These are phyloP conservation scores for Apium graveolens DNA, from an alignment of 129 eudicot genomes.

Conservation along the genomic window DNA sequence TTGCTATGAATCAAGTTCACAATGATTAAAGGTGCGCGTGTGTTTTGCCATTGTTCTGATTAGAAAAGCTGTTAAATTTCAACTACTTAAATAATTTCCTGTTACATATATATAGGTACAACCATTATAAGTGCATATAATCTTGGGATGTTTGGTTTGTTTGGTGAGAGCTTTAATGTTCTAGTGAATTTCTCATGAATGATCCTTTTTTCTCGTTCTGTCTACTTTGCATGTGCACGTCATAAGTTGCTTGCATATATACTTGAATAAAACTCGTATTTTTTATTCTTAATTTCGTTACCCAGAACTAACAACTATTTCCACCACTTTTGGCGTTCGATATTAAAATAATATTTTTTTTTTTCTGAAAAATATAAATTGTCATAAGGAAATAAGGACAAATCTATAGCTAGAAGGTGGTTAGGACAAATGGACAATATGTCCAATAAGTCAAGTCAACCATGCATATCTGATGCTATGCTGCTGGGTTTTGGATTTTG, in stretches of 20 bases:
- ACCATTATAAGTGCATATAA: background rate
- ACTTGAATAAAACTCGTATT: background rate
- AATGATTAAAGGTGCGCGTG: too few species aligned
- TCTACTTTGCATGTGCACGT: background rate
- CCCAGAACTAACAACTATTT: too few species aligned
- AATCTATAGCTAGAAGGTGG: background rate
- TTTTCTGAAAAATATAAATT: too few species aligned
- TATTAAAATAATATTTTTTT: too few species aligned
- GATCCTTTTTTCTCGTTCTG: background rate
- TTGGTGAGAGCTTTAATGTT: constrained; percentile 7
- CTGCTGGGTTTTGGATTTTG: background rate
- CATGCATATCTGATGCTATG: background rate
- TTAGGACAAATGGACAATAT: background rate
- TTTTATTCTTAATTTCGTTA: too few species aligned
- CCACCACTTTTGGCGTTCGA: too few species aligned
- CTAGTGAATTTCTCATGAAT: background rate
- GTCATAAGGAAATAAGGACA: background rate
- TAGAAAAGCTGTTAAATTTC: background rate
- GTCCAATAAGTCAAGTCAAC: background rate
- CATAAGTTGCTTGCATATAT: background rate
- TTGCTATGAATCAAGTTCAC: too few species aligned
- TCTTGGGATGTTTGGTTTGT: background rate
- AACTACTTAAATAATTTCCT: background rate
- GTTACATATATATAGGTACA: background rate
- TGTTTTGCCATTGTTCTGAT: background rate